Conservation (phyloP, 2,329 filamentous ascomycete species). For the Neonectria coccinea region DNA sequence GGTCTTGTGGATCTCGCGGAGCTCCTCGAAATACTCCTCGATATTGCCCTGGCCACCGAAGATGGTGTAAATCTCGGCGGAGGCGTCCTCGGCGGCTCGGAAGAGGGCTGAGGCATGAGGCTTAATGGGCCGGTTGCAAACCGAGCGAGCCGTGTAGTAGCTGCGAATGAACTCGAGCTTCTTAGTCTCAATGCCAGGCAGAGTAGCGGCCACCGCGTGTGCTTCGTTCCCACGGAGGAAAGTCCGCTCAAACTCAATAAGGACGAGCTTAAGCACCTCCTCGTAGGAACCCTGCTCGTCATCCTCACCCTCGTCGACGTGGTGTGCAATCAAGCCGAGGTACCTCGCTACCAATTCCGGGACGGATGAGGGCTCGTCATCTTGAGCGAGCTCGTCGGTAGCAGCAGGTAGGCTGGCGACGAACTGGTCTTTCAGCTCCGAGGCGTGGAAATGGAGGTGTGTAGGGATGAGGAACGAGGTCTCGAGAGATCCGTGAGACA, state of each 20-base stretch:
- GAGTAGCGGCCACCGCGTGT: slow-evolving; percentile 84
- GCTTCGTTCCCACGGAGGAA: slow-evolving; percentile 97
- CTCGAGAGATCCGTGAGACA: slow-evolving; percentile 94
- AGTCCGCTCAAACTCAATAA: slow-evolving; percentile 96
- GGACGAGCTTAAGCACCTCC: slow-evolving; percentile 89
- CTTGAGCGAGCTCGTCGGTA: slow-evolving; percentile 96
- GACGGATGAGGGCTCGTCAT: slow-evolving; percentile 98
- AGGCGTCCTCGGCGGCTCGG: slow-evolving; percentile 85
- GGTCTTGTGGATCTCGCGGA: slow-evolving; percentile 89
- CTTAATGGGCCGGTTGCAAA: slow-evolving; percentile 86
- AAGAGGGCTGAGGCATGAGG: slow-evolving; percentile 94
- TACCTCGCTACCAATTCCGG: slow-evolving; percentile 93
- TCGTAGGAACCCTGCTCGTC: slow-evolving; percentile 88
- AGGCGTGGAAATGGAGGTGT: slow-evolving; percentile 93
- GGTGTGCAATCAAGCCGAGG: slow-evolving; percentile 87
- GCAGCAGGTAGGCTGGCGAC: slow-evolving; percentile 85
- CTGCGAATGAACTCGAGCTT: slow-evolving; percentile 89
- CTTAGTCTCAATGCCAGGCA: slow-evolving; percentile 93
- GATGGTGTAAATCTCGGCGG: slow-evolving; percentile 89
- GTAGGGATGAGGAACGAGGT: slow-evolving; percentile 96
- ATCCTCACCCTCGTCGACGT: slow-evolving; percentile 94
- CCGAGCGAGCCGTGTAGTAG: slow-evolving; percentile 91
- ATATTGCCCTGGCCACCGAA: slow-evolving; percentile 99
- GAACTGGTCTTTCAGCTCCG: slow-evolving; percentile 93
- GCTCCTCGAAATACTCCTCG: slow-evolving; percentile 98